phyloP scores from a whole-genome alignment of 768 basidiomycete genomes.

The Tylopilus sp. region DNA sequence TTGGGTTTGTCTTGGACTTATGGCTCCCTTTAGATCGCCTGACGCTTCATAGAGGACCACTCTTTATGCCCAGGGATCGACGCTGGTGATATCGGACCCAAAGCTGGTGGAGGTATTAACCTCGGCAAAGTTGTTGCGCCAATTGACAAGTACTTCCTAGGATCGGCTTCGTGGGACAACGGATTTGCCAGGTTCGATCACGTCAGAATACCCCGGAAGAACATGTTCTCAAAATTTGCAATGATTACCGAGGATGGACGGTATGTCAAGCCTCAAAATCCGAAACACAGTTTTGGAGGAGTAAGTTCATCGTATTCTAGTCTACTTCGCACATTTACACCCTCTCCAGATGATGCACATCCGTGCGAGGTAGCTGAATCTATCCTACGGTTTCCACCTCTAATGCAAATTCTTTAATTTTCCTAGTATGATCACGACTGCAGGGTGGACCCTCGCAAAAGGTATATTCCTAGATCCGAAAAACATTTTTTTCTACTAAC shows the following conservation, averaged over 20 bases:
- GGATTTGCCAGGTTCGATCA: constrained; percentile 67
- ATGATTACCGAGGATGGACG: constrained; percentile 60
- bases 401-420: background rate
- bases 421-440: constrained; percentile 58
- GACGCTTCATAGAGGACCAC: constrained; percentile 48
- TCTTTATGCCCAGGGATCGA: constrained; percentile 55
- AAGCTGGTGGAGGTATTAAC: constrained; percentile 31
- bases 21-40: background rate
- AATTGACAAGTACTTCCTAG: constrained; percentile 27
- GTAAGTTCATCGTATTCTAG: constrained; percentile 37
- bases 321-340: background rate
- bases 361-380: constrained; percentile 47
- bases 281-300: constrained; percentile 73
- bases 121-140: background rate
- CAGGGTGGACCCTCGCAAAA: constrained; percentile 64
- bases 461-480: constrained; percentile 34
- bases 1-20: constrained; percentile 39
- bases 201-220: constrained; percentile 60
- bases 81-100: constrained; percentile 63
- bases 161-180: constrained; percentile 55
- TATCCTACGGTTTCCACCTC: background rate
- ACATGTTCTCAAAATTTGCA: constrained; percentile 77
- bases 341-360: constrained; percentile 64
- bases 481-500: background rate
- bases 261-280: constrained; percentile 66